Base-by-base conservation (phyloP, 1,139 yeast genomes). In the Yamadazyma diddensiae region DNA sequence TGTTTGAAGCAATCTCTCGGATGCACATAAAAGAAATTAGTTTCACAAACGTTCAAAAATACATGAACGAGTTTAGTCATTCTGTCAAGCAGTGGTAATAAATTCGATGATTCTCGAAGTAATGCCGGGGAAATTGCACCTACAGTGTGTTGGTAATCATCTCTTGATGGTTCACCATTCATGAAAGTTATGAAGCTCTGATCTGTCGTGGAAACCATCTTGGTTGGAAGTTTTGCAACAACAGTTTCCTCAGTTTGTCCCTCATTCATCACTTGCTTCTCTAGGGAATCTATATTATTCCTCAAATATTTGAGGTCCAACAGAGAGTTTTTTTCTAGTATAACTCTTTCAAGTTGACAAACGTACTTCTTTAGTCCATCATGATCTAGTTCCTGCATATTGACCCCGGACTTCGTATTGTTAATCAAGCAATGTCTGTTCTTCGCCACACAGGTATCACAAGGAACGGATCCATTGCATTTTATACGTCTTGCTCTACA, bases 131-230 rank as follows among this genome's bases (percentile, higher is more conserved):
- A 27, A 24, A 27, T 29, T 21, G 23, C 29, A 15, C 31, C 36
- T 19, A 33, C 34, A 12, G 21, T 30, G 15, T 34, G 31, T 3
- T 24, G 17, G 10, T 29, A 29, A 14, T 26, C 35, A 6, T 28
- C 30, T 7, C 28, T 30, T 6, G 34, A 29, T 2, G 34, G 26
- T n/a, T 31, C 40, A 14, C 36, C 39, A 11, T 42, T 41, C 30
- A 48, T 43, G 25, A 46, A 48, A 6, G 39, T 43, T 9, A 48
- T 43, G 31, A 48, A 48, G 28, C 52, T 47, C 27, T 46, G 46
- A 21, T 48, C 51, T 1, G 51, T 41, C 2, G 52, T 47, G 6
- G 33, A 23, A 2, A 28, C 34, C 31, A 38, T 31, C 13, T 41
- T 37, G 3, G 29, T 11, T 4, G 37, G 24, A 27, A 32, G 21